A percentile compares a stretch with the other conserved stretches of the same genome.
phyloP scores from a whole-genome alignment of 805 yeast genomes.

The Kazachstania martiniae region DNA sequence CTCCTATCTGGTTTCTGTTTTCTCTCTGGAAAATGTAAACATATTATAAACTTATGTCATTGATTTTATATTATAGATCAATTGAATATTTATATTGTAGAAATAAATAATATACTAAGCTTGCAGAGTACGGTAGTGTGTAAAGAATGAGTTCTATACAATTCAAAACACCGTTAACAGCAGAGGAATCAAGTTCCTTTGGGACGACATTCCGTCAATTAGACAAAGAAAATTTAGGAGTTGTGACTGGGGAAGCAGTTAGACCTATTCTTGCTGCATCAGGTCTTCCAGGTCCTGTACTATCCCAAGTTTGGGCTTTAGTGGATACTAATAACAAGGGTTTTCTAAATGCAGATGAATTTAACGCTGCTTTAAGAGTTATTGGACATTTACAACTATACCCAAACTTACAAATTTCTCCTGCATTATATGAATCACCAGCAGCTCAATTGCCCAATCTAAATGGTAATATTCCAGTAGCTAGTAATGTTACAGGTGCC shows the following conservation, averaged over 20 bases:
- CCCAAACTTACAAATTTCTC: slow-evolving; percentile 29
- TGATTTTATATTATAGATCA: no score
- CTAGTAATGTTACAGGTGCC: slow-evolving; percentile 46
- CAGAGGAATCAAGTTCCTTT: slow-evolving; percentile 67
- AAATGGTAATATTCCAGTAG: slow-evolving; percentile 32
- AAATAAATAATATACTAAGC: no score
- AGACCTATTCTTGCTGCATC: slow-evolving; percentile 76
- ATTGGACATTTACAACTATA: slow-evolving; percentile 82
- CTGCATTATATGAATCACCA: slow-evolving; percentile 28
- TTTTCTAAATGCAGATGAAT: slow-evolving; percentile 66
- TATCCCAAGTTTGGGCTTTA: slow-evolving; percentile 90
- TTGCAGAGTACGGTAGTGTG: no score
- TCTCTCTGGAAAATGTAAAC: no score
- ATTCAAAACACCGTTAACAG: slow-evolving; percentile 34
- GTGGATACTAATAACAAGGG: slow-evolving; percentile 91
- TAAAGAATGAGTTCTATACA: not conserved
- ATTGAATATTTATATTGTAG: no score
- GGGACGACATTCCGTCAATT: slow-evolving; percentile 68
- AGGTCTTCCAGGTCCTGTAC: slow-evolving; percentile 62
- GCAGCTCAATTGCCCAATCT: slow-evolving; percentile 29
- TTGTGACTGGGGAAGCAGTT: slow-evolving; percentile 81
- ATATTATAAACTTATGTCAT: no score
- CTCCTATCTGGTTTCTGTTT: no score
- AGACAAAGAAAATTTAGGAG: slow-evolving; percentile 70
- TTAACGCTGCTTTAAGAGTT: slow-evolving; percentile 76